Percentiles rank a stretch among this genome's conserved stretches.
These are phyloP conservation scores for Trematosphaeria pertusa DNA, from an alignment of 2,329 filamentous ascomycete species.

Conservation along the genomic window DNA sequence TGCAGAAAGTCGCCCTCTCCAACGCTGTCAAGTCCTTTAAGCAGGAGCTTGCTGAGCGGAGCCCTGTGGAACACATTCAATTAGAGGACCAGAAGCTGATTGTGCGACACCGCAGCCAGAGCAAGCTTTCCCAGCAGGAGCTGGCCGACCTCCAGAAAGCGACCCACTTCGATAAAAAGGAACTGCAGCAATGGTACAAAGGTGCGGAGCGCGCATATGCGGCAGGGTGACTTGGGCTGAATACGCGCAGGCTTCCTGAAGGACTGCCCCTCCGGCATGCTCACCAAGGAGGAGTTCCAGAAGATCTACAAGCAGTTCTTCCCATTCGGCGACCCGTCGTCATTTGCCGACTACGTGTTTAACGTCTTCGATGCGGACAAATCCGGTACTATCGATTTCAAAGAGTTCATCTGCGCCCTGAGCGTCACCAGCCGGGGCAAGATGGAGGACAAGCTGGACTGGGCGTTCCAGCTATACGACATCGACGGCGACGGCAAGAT, in stretches of 20 bases:
- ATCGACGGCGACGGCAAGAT: conserved; percentile 99
- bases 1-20: conserved; percentile 31
- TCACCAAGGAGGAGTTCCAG: conserved; percentile 98
- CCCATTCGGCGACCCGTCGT: conserved; percentile 95
- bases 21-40: conserved; percentile 32
- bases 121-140: conserved; percentile 96
- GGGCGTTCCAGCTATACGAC: conserved; percentile 99
- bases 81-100: conserved; percentile 42
- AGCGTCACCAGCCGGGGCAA: conserved; percentile 96
- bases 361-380: conserved; percentile 99
- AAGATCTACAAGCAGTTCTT: conserved; percentile 99
- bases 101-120: conserved; percentile 72
- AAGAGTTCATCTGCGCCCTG: conserved; percentile 98
- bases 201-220: conserved; percentile 65
- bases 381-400: conserved; percentile 97
- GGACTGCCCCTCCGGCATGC: conserved; percentile 95
- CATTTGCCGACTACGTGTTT: conserved; percentile 98
- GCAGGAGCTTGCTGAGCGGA: conserved; percentile 30
- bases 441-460: conserved; percentile 99
- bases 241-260: conserved; percentile 82
- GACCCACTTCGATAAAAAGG: conserved; percentile 99
- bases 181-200: conserved; percentile 99
- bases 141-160: conserved; percentile 94
- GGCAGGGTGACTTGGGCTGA: conserved; percentile 22
- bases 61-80: conserved; percentile 28